Conservation (phyloP, 2,329 filamentous ascomycete species). For the Tolypocladium endophyticum region DNA sequence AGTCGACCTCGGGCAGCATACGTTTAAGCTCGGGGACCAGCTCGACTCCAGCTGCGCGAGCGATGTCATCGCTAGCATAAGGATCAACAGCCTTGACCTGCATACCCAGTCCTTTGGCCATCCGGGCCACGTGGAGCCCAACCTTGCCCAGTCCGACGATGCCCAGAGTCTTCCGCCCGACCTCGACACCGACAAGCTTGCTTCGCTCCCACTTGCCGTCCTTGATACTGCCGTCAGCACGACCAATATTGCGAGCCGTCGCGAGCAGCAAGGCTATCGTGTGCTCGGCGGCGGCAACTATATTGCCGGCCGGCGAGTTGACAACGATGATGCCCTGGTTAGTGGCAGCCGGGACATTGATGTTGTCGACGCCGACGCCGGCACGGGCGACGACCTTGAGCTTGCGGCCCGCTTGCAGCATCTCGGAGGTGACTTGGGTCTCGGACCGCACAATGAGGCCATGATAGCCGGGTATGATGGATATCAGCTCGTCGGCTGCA, state of each 20-base stretch:
- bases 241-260: slow-evolving; percentile 62
- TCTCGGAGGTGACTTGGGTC: slow-evolving; percentile 63
- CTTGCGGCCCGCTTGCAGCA: slow-evolving; percentile 55
- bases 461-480: slow-evolving; percentile 61
- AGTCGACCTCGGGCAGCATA: slow-evolving; percentile 59
- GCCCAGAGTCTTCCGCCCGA: slow-evolving; percentile 65
- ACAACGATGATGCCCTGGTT: slow-evolving; percentile 67
- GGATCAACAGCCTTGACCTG: slow-evolving; percentile 65
- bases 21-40: slow-evolving; percentile 45
- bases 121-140: slow-evolving; percentile 68
- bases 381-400: slow-evolving; percentile 71
- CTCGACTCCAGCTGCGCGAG: slow-evolving; percentile 54
- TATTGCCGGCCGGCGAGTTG: slow-evolving; percentile 71
- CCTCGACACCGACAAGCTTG: slow-evolving; percentile 65
- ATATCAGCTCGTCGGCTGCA: slow-evolving; percentile 49
- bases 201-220: slow-evolving; percentile 66
- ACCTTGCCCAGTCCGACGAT: slow-evolving; percentile 78
- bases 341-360: slow-evolving; percentile 64
- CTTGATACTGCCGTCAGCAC: slow-evolving; percentile 59
- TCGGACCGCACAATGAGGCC: slow-evolving; percentile 73
- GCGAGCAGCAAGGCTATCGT: slow-evolving; percentile 66
- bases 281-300: slow-evolving; percentile 70
- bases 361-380: slow-evolving; percentile 76
- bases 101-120: slow-evolving; percentile 70
- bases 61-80: slow-evolving; percentile 65